Evolutionary conservation across 148 eudicot genomes (phyloP).

Genomic region (Chenopodium suecicum): DNA sequence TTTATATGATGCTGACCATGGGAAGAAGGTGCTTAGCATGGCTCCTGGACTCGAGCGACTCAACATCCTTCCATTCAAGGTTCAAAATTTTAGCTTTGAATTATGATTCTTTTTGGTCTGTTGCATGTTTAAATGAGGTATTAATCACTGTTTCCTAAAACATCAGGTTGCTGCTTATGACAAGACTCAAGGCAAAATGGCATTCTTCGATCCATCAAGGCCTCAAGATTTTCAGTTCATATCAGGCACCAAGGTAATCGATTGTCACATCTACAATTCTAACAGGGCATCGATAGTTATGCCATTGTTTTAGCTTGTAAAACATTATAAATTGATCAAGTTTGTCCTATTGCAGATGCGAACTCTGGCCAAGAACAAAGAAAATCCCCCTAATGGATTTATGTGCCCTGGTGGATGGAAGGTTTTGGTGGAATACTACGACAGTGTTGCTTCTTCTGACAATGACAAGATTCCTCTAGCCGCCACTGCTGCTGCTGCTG

Average conservation of each 20-base stretch:
- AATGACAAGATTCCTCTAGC: slow-evolving; percentile 52
- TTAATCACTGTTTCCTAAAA: background rate
- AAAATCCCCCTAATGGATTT: slow-evolving; percentile 75
- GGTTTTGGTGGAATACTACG: slow-evolving; percentile 69
- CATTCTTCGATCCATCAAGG: slow-evolving; percentile 93
- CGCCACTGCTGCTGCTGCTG: slow-evolving; percentile 40
- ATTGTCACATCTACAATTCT: background rate
- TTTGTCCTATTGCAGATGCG: slow-evolving; percentile 59
- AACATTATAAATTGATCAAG: background rate
- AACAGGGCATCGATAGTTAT: background rate
- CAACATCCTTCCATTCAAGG: slow-evolving; percentile 91
- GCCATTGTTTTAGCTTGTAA: too few species aligned
- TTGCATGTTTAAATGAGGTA: background rate
- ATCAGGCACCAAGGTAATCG: slow-evolving; percentile 85
- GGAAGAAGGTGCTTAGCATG: slow-evolving; percentile 88
- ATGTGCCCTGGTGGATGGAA: slow-evolving; percentile 86
- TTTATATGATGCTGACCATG: slow-evolving; percentile 86
- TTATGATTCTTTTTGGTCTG: background rate
- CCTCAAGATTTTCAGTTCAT: slow-evolving; percentile 88
- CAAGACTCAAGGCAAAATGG: slow-evolving; percentile 84
- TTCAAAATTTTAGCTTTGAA: slow-evolving; percentile 19
- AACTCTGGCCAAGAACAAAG: slow-evolving; percentile 72
- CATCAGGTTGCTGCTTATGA: slow-evolving; percentile 94
- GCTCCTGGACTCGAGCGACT: slow-evolving; percentile 90
- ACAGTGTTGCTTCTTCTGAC: slow-evolving; percentile 39